Base-by-base conservation (phyloP, 495 filamentous ascomycete species). In the Penicillium bialowiezense region DNA sequence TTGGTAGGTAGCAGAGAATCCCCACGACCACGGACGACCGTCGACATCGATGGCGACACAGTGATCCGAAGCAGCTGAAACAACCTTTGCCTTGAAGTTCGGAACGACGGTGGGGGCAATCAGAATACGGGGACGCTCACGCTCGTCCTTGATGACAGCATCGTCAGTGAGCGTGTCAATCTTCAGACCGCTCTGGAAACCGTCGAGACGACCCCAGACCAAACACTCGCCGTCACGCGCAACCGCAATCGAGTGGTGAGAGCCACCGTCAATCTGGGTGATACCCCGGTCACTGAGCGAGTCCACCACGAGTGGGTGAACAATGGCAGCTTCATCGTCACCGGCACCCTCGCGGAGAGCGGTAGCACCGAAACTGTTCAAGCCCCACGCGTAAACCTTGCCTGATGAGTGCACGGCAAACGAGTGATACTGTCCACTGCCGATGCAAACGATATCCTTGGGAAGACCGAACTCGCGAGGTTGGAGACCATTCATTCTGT, bases 281-380 rank as follows among this genome's bases (percentile, higher is more conserved):
- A 87, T 63, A 21, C 65, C 60, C 33, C 56, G 60, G 8, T 54
- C 59, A 9, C 67, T 65, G 17, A 97, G 77, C 4, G 75, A 76
- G 7, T 82, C 52, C 31, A 90, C 83, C 13, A 81, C 62, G 10
- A 77, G 76, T 2, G 86, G 84, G 36, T 74, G 74, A 7, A 75
- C 65, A 41, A 87, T 73, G 32, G 74, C 71, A 24, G 82, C 78
- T 44, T 75, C 77, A 47, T 84, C 77, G 18, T 83, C 77, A 48
- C 90, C 90, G 19, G 84, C 89, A 39, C 80, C 78, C 10, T 81
- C 78, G 10, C 74, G 72, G 44, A 90, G 77, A 36, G 88, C 93
- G 8, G 85, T 88, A 65, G 92, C 84, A 38, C 85, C 87, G 61
- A 87, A 95, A 63, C 84, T 89, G 71, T 96, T 97, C 29, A 90